A percentile compares a stretch with the other conserved stretches of the same genome.
phyloP scores from a whole-genome alignment of 306 rosid genomes.

The Vicia villosa region DNA sequence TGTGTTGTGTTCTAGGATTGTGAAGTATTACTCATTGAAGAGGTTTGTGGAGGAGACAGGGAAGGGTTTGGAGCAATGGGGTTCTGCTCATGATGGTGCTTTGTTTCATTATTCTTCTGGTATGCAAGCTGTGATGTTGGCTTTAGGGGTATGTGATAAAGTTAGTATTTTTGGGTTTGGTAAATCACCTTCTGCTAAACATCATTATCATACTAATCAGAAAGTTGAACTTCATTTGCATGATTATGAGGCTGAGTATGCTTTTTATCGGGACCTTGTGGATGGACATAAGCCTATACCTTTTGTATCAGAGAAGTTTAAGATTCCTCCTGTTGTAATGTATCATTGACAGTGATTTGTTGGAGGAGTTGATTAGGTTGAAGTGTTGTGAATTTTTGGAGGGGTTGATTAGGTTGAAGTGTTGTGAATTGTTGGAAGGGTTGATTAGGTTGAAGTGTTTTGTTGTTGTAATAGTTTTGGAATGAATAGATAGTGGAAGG shows the following conservation, averaged over 20 bases:
- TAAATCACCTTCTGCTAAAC: constrained; percentile 72
- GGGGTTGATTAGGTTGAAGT: too few species aligned
- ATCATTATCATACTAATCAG: constrained; percentile 94
- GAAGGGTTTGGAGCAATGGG: constrained; percentile 73
- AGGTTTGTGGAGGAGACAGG: constrained; percentile 71
- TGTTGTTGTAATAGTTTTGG: constrained; percentile 32
- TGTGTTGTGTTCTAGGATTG: constrained; percentile 68
- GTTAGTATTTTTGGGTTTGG: constrained; percentile 92
- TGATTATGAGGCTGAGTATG: constrained; percentile 93
- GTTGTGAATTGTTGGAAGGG: constrained; percentile 25
- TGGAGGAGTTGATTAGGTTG: constrained; percentile 22
- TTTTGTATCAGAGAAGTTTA: constrained; percentile 65
- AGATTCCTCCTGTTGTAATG: constrained; percentile 76
- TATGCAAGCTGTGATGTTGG: constrained; percentile 92
- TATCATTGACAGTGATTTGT: constrained; percentile 55
- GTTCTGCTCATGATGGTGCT: constrained; percentile 68
- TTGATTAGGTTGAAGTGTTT: constrained; percentile 8
- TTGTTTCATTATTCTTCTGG: constrained; percentile 94
- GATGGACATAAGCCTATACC: constrained; percentile 65
- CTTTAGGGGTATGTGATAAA: constrained; percentile 84
- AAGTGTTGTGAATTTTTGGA: too few species aligned
- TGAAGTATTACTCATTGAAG: constrained; percentile 90
- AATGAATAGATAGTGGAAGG: constrained; percentile 41
- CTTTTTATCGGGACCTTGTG: constrained; percentile 69
- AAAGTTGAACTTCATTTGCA: constrained; percentile 87